phyloP scores from a whole-genome alignment of 2,329 filamentous ascomycete genomes.

The Cladosporium phlei region DNA sequence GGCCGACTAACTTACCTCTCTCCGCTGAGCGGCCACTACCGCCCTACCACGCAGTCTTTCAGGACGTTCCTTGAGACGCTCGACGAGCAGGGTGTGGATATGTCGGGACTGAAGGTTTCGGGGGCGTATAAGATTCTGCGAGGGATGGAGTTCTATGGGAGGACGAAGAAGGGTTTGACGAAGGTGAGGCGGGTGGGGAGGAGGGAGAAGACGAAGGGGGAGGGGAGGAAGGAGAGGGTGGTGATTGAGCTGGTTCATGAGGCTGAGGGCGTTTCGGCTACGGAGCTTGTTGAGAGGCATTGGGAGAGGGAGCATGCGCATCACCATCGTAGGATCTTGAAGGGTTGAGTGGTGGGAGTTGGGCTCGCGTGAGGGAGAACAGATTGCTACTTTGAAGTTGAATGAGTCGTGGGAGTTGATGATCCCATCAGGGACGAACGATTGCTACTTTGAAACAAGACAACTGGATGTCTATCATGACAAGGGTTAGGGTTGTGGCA shows the following conservation, averaged over 20 bases:
- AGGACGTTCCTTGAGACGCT: conserved; percentile 70
- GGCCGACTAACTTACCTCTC: conserved; percentile 70
- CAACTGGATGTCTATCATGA: no score
- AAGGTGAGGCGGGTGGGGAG: conserved; percentile 48
- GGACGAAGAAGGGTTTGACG: conserved; percentile 57
- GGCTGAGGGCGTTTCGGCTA: conserved; percentile 20
- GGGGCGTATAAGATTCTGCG: conserved; percentile 74
- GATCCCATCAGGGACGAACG: no score
- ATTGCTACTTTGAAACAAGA: no score
- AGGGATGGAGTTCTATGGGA: conserved; percentile 73
- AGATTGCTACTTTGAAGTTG: no score
- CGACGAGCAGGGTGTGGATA: conserved; percentile 68
- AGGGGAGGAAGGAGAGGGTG: conserved; percentile 57
- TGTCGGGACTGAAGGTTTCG: conserved; percentile 70
- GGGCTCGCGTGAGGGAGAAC: no score
- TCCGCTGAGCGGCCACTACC: conserved; percentile 69
- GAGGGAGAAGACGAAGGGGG: conserved; percentile 40
- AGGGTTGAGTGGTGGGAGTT: no score
- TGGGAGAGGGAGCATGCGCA: conserved; percentile 16
- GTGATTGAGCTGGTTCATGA: conserved; percentile 35
- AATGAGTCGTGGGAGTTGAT: no score
- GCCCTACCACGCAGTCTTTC: conserved; percentile 77
- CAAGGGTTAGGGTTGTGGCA: no score
- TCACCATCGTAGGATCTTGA: no score
- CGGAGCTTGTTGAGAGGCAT: conserved; percentile 14